Evolutionary conservation across 768 basidiomycete genomes (phyloP).

Genomic region (Amanita rubescens): DNA sequence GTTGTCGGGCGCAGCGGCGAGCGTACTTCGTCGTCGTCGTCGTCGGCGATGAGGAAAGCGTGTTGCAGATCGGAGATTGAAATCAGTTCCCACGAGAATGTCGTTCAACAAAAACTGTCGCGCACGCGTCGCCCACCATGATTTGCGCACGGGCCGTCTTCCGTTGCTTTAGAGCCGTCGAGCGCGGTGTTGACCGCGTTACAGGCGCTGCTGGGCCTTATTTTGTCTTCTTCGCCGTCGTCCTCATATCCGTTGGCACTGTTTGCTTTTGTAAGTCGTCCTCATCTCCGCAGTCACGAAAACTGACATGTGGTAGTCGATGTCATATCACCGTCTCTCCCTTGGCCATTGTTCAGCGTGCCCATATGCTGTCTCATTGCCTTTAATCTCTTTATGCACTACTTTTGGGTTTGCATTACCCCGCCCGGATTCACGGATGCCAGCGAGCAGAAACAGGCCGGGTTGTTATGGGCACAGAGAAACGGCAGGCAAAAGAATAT

Average conservation of each 20-base stretch:
- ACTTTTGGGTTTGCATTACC: constrained; percentile 78
- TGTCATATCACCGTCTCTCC: constrained; percentile 62
- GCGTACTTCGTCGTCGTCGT: constrained; percentile 8
- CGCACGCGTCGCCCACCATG: constrained; percentile 26
- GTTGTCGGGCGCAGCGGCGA: constrained; percentile 7
- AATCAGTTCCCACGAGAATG: no score
- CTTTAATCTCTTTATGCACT: constrained; percentile 71
- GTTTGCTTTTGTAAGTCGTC: constrained; percentile 71
- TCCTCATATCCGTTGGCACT: constrained; percentile 60
- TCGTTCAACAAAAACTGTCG: no score
- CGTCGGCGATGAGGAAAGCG: constrained; percentile 4
- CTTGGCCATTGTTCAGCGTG: constrained; percentile 48
- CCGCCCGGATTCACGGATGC: constrained; percentile 71
- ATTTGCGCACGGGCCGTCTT: constrained; percentile 41
- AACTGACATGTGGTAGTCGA: constrained; percentile 61
- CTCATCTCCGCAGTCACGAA: background rate
- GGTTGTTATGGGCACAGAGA: constrained; percentile 21
- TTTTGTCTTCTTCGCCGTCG: constrained; percentile 76
- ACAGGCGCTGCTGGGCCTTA: constrained; percentile 90
- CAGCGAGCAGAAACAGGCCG: constrained; percentile 17
- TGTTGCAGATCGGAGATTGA: constrained; percentile 9
- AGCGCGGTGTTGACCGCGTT: constrained; percentile 66
- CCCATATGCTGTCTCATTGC: constrained; percentile 73
- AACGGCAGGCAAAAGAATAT: constrained; percentile 46
- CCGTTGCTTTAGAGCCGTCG: constrained; percentile 51